These are phyloP conservation scores for Ogataea paradorogensis DNA, from an alignment of 805 yeast species.

Conservation along the genomic window DNA sequence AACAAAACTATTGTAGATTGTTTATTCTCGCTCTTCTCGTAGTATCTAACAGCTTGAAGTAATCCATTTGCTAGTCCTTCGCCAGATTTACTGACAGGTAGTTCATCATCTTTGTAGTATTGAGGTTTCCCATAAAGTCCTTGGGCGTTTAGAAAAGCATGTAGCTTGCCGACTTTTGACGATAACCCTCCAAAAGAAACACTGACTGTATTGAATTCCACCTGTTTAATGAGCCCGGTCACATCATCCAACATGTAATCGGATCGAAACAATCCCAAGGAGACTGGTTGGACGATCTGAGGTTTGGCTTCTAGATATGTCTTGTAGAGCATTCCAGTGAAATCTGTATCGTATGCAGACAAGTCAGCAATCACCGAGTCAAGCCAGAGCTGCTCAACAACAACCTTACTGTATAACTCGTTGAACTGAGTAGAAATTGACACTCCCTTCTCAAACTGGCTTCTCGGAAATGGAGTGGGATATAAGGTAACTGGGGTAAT, in stretches of 20 bases:
- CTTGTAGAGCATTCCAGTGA: slow-evolving; percentile 76
- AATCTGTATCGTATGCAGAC: slow-evolving; percentile 61
- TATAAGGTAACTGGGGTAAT: slow-evolving; percentile 86
- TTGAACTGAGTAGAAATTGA: slow-evolving; percentile 68
- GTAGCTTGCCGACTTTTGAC: slow-evolving; percentile 73
- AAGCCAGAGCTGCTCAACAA: slow-evolving; percentile 62
- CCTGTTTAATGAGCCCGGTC: slow-evolving; percentile 73
- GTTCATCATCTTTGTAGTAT: slow-evolving; percentile 44
- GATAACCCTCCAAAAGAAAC: slow-evolving; percentile 94
- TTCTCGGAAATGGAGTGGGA: slow-evolving; percentile 84
- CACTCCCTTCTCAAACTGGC: slow-evolving; percentile 63
- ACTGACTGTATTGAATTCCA: slow-evolving; percentile 93
- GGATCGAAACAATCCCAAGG: slow-evolving; percentile 83
- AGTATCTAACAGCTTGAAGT: slow-evolving; percentile 60
- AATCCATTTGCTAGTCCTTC: slow-evolving; percentile 63
- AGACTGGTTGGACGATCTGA: slow-evolving; percentile 60
- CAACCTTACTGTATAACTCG: slow-evolving; percentile 68
- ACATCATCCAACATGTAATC: slow-evolving; percentile 72
- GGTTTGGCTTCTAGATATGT: slow-evolving; percentile 49
- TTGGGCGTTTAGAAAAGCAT: slow-evolving; percentile 56
- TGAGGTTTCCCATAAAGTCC: slow-evolving; percentile 54
- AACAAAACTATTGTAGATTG: slow-evolving; percentile 59
- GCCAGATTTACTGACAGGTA: slow-evolving; percentile 67
- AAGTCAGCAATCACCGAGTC: slow-evolving; percentile 50
- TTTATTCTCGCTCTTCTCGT: slow-evolving; percentile 36